Percentiles rank a stretch among this genome's conserved stretches.
Evolutionary conservation across 2,329 filamentous ascomycete species (phyloP).

Genomic region (Sclerotinia borealis): DNA sequence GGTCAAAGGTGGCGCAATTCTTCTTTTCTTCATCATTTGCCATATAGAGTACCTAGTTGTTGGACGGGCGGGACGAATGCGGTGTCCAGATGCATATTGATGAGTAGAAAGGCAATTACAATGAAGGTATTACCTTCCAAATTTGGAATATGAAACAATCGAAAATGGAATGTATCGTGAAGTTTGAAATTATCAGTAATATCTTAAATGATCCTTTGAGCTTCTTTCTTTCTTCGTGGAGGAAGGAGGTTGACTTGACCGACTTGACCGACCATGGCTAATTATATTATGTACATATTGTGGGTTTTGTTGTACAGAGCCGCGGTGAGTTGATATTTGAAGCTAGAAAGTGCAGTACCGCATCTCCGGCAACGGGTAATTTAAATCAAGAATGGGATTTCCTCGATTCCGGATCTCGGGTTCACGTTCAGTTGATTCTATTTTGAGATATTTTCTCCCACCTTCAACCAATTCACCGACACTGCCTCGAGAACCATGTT

Average conservation of each 20-base stretch:
- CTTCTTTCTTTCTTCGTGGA: background rate
- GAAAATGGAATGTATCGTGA: slow-evolving; percentile 1
- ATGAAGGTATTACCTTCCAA: slow-evolving; percentile 4
- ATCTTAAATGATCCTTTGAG: slow-evolving; percentile 11
- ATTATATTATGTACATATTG: background rate
- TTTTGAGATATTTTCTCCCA: slow-evolving; percentile 7
- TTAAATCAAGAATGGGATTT: background rate
- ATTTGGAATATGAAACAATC: slow-evolving; percentile 8
- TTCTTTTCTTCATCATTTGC: background rate
- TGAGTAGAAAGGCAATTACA: background rate
- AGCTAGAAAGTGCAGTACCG: background rate
- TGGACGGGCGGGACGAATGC: background rate
- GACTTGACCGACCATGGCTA: background rate
- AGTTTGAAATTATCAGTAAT: slow-evolving; percentile 8
- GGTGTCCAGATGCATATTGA: background rate
- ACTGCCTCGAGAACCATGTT: slow-evolving; percentile 9
- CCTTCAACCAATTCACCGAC: slow-evolving; percentile 4
- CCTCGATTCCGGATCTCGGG: slow-evolving; percentile 1
- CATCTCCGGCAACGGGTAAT: background rate
- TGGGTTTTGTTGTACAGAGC: background rate
- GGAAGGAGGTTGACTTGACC: background rate
- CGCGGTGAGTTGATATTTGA: background rate
- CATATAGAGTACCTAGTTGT: background rate
- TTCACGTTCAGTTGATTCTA: background rate
- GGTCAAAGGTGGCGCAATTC: slow-evolving; percentile 3